Conservation (phyloP, 331 rosid genomes). For the Malus hybrid region DNA sequence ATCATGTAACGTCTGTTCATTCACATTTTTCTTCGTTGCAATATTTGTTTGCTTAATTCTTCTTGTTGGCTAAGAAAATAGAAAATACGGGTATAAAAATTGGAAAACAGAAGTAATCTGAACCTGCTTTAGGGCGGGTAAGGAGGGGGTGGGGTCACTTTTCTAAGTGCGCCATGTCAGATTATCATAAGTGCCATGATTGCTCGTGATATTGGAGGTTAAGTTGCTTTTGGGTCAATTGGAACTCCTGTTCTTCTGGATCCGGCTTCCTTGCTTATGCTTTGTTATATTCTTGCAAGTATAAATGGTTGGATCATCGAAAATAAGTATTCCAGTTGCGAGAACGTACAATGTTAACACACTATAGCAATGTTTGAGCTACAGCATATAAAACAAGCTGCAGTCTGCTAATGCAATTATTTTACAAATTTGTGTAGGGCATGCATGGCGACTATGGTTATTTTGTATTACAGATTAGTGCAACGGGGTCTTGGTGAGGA, state of each 20-base stretch:
- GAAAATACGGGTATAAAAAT: neutral
- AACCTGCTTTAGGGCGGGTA: neutral
- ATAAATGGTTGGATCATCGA: neutral
- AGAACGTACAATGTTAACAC: too few species aligned
- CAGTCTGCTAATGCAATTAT: constrained; percentile 15
- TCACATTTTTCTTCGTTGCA: neutral
- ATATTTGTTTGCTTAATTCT: neutral
- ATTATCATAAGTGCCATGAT: neutral
- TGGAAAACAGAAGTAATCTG: neutral
- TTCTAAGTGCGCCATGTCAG: neutral
- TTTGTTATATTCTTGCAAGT: neutral
- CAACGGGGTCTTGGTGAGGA: constrained; percentile 73
- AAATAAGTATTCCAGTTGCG: neutral
- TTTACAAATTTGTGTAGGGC: constrained; percentile 63
- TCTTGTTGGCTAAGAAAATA: neutral
- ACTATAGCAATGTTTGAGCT: neutral
- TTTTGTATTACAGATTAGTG: constrained; percentile 93
- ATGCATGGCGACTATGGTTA: constrained; percentile 98
- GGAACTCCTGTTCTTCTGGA: neutral
- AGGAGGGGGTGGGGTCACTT: neutral
- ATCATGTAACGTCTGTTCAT: constrained; percentile 48
- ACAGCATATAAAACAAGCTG: neutral
- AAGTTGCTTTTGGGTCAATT: neutral
- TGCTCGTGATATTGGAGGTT: neutral
- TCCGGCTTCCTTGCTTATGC: neutral